phyloP scores from a whole-genome alignment of 257 asterid species.

The Solanum clarkiae region DNA sequence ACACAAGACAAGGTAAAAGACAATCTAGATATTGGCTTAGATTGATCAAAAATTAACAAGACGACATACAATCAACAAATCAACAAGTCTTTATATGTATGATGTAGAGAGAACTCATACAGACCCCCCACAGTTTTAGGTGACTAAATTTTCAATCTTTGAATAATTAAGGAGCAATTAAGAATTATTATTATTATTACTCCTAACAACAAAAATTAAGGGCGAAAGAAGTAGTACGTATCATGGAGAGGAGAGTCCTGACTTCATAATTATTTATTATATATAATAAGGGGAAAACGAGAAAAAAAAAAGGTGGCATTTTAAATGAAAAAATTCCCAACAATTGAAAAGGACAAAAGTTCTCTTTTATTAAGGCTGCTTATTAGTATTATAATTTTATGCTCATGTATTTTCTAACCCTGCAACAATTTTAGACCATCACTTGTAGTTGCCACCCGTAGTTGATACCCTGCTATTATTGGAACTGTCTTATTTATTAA shows the following conservation, averaged over 20 bases:
- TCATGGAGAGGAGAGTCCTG: background rate
- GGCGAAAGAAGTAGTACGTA: background rate
- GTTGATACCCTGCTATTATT: background rate
- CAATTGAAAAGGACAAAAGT: background rate
- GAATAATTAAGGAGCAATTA: background rate
- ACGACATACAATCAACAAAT: slow-evolving; percentile 2
- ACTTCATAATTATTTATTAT: background rate
- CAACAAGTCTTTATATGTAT: background rate
- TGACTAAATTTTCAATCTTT: background rate
- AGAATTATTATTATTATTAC: background rate
- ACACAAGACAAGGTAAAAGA: slow-evolving; percentile 6
- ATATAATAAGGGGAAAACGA: background rate
- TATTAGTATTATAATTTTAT: background rate
- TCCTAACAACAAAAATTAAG: background rate
- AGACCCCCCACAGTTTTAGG: background rate
- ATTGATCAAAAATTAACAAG: background rate
- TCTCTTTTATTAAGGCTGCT: background rate
- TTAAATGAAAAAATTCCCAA: background rate
- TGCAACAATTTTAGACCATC: background rate
- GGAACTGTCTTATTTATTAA: background rate
- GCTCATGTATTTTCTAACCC: background rate
- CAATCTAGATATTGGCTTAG: slow-evolving; percentile 17
- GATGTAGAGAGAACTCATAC: background rate
- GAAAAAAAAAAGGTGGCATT: background rate
- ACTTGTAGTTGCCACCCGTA: background rate